A percentile compares a stretch with the other conserved stretches of the same genome.
These are phyloP conservation scores for Podospora conica DNA, from an alignment of 495 filamentous ascomycete genomes.

Conservation along the genomic window DNA sequence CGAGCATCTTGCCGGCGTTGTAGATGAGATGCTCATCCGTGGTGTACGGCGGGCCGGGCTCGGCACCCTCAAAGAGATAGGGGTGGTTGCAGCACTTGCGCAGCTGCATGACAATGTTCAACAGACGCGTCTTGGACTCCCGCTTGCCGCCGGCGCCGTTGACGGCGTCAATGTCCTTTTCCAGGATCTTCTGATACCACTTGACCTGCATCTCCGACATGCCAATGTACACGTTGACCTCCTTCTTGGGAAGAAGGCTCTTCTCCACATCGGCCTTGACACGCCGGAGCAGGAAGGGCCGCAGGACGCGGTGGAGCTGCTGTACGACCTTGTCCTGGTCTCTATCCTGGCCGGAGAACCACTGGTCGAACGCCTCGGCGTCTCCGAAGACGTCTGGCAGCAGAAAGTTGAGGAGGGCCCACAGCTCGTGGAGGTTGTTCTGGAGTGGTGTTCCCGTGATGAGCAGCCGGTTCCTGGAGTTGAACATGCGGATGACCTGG, in stretches of 20 bases:
- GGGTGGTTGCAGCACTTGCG: conserved; percentile 99
- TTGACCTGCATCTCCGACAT: conserved; percentile 99
- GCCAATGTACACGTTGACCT: conserved; percentile 92
- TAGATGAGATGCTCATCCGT: conserved; percentile 93
- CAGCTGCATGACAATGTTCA: conserved; percentile 99
- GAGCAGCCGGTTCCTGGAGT: conserved; percentile 87
- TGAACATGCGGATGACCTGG: conserved; percentile 95
- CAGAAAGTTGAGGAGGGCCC: conserved; percentile 95
- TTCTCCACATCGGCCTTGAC: conserved; percentile 99
- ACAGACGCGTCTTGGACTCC: conserved; percentile 96
- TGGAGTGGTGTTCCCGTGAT: conserved; percentile 98
- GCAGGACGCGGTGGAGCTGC: conserved; percentile 87
- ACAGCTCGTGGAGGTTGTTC: conserved; percentile 99
- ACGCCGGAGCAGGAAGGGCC: conserved; percentile 90
- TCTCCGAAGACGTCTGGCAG: conserved; percentile 97
- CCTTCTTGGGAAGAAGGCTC: conserved; percentile 94
- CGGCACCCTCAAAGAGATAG: conserved; percentile 96
- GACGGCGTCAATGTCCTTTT: conserved; percentile 98
- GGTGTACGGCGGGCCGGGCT: conserved; percentile 95
- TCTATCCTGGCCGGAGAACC: conserved; percentile 84
- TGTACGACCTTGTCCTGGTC: conserved; percentile 97
- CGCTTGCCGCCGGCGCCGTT: conserved; percentile 94
- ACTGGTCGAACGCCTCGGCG: conserved; percentile 94
- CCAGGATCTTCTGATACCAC: conserved; percentile 98
- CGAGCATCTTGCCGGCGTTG: conserved; percentile 96